Evolutionary conservation across 768 basidiomycete species (phyloP).

Genomic region (Heimioporus sp.): DNA sequence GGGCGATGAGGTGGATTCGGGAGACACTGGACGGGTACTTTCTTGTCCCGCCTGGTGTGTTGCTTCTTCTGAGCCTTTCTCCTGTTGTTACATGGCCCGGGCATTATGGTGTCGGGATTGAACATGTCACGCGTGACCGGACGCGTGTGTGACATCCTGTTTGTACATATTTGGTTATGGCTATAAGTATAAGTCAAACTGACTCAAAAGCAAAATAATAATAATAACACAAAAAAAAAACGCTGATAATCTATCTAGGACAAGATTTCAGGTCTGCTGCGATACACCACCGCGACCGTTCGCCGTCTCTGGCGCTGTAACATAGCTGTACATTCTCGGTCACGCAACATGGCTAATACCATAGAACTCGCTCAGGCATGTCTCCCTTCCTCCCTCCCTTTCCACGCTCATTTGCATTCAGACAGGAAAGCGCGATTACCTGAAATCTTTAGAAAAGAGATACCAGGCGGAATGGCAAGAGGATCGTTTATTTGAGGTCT

Average conservation of each 20-base stretch:
- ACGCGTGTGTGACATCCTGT: constrained; percentile 30
- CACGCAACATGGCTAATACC: constrained; percentile 53
- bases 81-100: constrained; percentile 57
- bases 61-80: constrained; percentile 39
- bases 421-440: constrained; percentile 92
- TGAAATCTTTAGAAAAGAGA: constrained; percentile 78
- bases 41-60: constrained; percentile 33
- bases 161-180: constrained; percentile 14
- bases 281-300: constrained; percentile 9
- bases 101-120: constrained; percentile 40
- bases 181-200: constrained; percentile 15
- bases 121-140: constrained; percentile 31
- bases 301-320: constrained; percentile 34
- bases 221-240: neutral
- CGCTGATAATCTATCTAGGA: constrained; percentile 24
- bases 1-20: neutral
- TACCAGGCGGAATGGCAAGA: constrained; percentile 82
- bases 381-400: neutral
- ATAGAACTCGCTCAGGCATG: constrained; percentile 63
- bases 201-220: no score
- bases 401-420: constrained; percentile 32
- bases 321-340: constrained; percentile 21
- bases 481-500: constrained; percentile 78
- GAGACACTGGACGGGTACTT: neutral
- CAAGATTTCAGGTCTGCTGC: constrained; percentile 28